These are phyloP conservation scores for Sequoia sempervirens DNA, from an alignment of 75 land plant genomes.

Conservation along the genomic window DNA sequence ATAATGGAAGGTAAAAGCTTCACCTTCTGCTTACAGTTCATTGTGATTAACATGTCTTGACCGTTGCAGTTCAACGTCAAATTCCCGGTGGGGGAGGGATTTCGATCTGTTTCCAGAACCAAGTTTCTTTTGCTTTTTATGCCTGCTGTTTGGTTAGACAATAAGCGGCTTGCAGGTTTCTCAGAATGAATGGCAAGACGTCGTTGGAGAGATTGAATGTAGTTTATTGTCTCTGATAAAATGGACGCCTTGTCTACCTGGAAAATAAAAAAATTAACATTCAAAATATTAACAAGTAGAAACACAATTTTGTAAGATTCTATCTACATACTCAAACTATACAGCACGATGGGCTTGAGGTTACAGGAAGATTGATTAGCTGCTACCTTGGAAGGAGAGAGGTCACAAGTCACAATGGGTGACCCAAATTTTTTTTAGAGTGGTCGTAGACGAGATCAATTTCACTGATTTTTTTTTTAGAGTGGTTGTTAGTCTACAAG, in stretches of 20 bases:
- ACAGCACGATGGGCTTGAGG: no score
- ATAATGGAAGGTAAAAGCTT: slow-evolving; percentile 13
- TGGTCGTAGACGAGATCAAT: no score
- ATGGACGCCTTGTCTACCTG: not conserved
- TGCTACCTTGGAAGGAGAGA: no score
- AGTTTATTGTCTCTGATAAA: not conserved
- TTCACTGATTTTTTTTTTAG: no score
- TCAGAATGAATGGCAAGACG: not conserved
- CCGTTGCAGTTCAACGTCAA: not conserved
- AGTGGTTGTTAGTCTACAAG: no score
- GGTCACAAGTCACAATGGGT: no score
- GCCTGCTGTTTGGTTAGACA: not conserved
- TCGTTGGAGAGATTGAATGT: not conserved
- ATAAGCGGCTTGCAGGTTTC: not conserved
- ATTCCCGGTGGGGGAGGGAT: not conserved
- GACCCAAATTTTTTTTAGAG: no score
- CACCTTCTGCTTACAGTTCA: slow-evolving; percentile 9
- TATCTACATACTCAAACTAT: no score
- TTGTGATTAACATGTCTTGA: slow-evolving; percentile 8
- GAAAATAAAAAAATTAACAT: not conserved
- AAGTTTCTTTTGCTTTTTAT: not conserved
- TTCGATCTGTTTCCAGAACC: not conserved
- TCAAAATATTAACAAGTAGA: not conserved
- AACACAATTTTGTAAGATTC: no score
- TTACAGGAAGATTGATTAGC: no score